Evolutionary conservation across 2,329 filamentous ascomycete genomes (phyloP).

Genomic region (Lojkania enalia): DNA sequence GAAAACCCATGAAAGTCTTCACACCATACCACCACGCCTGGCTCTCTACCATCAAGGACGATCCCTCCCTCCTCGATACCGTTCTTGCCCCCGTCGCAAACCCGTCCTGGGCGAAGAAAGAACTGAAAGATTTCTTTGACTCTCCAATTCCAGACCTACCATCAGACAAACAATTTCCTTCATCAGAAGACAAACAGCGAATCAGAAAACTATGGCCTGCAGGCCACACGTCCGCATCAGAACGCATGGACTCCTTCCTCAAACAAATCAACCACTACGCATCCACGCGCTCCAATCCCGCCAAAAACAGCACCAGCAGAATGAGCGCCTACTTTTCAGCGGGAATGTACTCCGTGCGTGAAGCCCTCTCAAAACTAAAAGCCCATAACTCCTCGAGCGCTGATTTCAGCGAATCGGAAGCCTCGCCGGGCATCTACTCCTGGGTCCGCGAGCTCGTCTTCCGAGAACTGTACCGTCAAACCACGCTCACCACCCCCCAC

Average conservation of each 20-base stretch:
- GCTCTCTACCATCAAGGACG: constrained; percentile 48
- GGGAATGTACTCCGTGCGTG: constrained; percentile 51
- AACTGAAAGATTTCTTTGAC: constrained; percentile 38
- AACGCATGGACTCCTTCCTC: constrained; percentile 48
- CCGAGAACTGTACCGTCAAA: constrained; percentile 56
- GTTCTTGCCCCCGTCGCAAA: constrained; percentile 48
- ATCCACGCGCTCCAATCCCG: constrained; percentile 48
- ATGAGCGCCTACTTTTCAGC: constrained; percentile 52
- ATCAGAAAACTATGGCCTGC: constrained; percentile 52
- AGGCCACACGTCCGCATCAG: constrained; percentile 48
- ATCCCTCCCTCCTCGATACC: constrained; percentile 50
- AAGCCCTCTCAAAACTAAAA: constrained; percentile 48
- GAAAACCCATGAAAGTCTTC: constrained; percentile 57
- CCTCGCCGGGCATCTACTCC: constrained; percentile 43
- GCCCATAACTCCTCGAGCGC: constrained; percentile 48
- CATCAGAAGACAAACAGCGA: constrained; percentile 43
- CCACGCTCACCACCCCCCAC: constrained; percentile 52
- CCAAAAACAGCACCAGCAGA: constrained; percentile 47
- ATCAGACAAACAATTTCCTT: constrained; percentile 47
- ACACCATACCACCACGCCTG: constrained; percentile 55
- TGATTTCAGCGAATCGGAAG: constrained; percentile 48
- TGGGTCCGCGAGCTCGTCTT: constrained; percentile 59
- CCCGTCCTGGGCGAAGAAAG: constrained; percentile 26
- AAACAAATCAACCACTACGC: constrained; percentile 48
- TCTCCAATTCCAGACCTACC: constrained; percentile 40